Evolutionary conservation across 1,284 basidiomycete genomes (phyloP), one percentile per base, ranked within the genome.

Genomic region (Rhodotorula sp.): DNA sequence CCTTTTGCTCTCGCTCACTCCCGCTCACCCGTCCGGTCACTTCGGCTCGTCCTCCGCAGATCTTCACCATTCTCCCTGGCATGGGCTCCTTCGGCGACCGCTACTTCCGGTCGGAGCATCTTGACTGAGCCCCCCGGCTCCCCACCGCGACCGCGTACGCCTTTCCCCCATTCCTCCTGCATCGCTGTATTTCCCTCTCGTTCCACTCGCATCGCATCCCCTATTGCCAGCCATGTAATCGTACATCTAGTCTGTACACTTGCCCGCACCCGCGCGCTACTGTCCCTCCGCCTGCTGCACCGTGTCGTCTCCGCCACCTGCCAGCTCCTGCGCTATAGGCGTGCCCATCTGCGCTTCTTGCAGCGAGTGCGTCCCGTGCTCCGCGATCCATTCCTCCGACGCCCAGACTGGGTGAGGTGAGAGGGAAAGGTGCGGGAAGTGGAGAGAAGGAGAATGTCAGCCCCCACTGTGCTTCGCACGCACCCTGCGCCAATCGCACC

Each of bases 371-470:
- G 68, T 64, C 3, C 76, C 73, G 58, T 74, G 72, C 60, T 76
- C 75, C 34, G 73, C 66, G 41, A 79, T 55, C 78, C 77, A 78
- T 9, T 71, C 73, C 60, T 79, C 78, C 54, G 77, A 70, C 13
- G 72, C 72, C 78, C 78, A 79, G 37, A 79, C 78, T 77, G 68
- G n/a, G n/a, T 34, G 25, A 50, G 6, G 36, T 48, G 9, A 44
- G 44, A 51, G 27, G 34, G 36, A 10, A 5, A 32, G 34, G 32
- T 13, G 51, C 29, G 19, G 32, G 17, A 44, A 17, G 34, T 41
- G 41, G 32, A n/a, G 32, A 34, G 32, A 22, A 17, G 41, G n/a
- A 5, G 12, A 34, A 36, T 22, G n/a, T 32, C 32, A 34, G 53
- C 53, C 34, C 32, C 10, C 10, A 10, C 7, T 22, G 2, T 12